Percentiles rank a stretch among this genome's conserved stretches.
These are phyloP conservation scores for Aspergillus luchuensis DNA, from an alignment of 2,329 filamentous ascomycete genomes.

Conservation along the genomic window DNA sequence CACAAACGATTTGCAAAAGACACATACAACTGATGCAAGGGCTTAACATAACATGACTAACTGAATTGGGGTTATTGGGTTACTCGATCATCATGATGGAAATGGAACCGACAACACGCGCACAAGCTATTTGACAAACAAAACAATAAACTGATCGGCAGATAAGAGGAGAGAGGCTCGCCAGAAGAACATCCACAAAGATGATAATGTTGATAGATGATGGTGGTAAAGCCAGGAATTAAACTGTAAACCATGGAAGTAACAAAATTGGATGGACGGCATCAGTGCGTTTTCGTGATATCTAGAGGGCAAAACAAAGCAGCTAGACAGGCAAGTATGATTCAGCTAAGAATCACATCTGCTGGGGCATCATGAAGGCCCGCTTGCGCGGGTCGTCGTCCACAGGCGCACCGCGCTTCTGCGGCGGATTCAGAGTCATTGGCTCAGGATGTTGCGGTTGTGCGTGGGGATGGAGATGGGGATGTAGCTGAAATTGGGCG, in stretches of 20 bases:
- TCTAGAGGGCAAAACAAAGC: not conserved
- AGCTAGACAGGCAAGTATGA: not conserved
- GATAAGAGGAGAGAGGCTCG: not conserved
- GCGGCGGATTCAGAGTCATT: constrained; percentile 22
- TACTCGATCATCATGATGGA: not conserved
- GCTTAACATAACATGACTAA: too few relatives aligned
- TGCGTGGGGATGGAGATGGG: constrained; percentile 16
- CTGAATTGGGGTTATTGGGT: too few relatives aligned
- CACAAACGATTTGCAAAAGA: not conserved
- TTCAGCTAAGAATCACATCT: constrained; percentile 9
- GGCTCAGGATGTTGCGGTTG: constrained; percentile 18
- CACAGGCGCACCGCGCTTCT: constrained; percentile 20
- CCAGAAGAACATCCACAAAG: not conserved
- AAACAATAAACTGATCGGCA: not conserved
- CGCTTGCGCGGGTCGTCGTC: constrained; percentile 27
- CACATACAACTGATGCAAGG: not conserved
- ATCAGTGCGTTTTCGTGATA: not conserved
- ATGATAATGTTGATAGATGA: too few relatives aligned
- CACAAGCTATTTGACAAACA: not conserved
- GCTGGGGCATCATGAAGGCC: constrained; percentile 24
- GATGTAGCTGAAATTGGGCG: constrained; percentile 6
- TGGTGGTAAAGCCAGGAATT: not conserved
- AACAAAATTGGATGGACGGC: not conserved
- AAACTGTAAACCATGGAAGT: not conserved
- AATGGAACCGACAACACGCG: not conserved